phyloP scores from a whole-genome alignment of 441 rosid species.

The Gossypium aridum region DNA sequence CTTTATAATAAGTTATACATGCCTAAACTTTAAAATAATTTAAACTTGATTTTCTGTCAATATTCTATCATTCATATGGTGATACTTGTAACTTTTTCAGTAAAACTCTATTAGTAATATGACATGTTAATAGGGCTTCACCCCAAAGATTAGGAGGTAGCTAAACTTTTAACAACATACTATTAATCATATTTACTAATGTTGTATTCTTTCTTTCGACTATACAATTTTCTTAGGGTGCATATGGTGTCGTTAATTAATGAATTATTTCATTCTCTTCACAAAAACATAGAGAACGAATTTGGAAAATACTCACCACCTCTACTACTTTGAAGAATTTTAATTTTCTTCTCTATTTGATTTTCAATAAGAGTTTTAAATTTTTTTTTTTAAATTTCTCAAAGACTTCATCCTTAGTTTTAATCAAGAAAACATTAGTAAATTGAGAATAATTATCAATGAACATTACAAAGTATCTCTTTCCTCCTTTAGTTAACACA shows the following conservation, averaged over 20 bases:
- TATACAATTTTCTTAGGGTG: not conserved
- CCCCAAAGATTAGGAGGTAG: not conserved
- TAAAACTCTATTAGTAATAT: not conserved
- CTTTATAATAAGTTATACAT: no score
- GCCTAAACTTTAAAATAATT: not conserved
- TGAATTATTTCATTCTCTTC: not conserved
- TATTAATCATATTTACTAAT: not conserved
- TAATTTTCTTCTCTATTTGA: not conserved
- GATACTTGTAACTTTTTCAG: not conserved
- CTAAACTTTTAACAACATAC: not conserved
- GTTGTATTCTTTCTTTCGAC: not conserved
- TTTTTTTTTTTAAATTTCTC: not conserved
- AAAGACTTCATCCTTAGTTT: not conserved
- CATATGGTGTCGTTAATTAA: not conserved
- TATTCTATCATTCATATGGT: not conserved
- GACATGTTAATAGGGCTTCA: not conserved
- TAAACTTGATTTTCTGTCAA: not conserved
- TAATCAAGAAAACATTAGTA: not conserved
- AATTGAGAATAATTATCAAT: not conserved
- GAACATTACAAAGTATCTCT: not conserved
- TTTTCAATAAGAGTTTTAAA: not conserved
- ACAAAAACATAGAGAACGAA: no score
- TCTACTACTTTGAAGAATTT: not conserved
- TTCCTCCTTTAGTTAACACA: not conserved
- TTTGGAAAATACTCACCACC: no score